phyloP scores from a whole-genome alignment of 148 eudicot genomes.

The Cornus suecica region DNA sequence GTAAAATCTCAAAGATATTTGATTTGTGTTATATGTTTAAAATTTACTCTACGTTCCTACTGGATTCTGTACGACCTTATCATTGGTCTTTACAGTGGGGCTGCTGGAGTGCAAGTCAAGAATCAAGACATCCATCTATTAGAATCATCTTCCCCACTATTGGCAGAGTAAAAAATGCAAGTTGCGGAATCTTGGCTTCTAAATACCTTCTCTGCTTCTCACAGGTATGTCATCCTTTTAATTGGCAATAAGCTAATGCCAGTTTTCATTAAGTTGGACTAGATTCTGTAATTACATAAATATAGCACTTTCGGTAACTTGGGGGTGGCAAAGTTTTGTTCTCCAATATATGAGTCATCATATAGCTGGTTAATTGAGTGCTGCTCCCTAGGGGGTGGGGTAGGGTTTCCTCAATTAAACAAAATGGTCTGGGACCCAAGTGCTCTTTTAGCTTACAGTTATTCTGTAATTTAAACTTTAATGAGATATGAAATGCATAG shows the following conservation, averaged over 20 bases:
- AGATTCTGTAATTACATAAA: neutral
- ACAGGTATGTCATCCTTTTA: conserved; percentile 46
- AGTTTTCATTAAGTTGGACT: too few species aligned
- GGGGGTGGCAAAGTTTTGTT: neutral
- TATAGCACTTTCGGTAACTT: neutral
- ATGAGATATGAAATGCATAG: neutral
- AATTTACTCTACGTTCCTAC: neutral
- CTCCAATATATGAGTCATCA: neutral
- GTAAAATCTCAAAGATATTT: conserved; percentile 12
- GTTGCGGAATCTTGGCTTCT: conserved; percentile 65
- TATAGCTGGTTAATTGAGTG: neutral
- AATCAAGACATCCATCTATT: conserved; percentile 62
- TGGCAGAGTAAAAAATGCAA: conserved; percentile 73
- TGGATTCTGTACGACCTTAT: neutral
- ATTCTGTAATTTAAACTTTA: too few species aligned
- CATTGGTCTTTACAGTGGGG: conserved; percentile 74
- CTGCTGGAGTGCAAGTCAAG: conserved; percentile 81
- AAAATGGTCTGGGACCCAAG: neutral
- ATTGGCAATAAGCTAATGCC: neutral
- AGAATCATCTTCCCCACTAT: conserved; percentile 78
- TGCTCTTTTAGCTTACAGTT: neutral
- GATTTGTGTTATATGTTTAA: neutral
- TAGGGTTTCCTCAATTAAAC: neutral
- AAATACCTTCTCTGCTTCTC: conserved; percentile 67
- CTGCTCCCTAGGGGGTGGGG: neutral